Evolutionary conservation across 2,329 filamentous ascomycete genomes (phyloP), one percentile per base, ranked within the genome.

Genomic region (Chaetomium sp.): DNA sequence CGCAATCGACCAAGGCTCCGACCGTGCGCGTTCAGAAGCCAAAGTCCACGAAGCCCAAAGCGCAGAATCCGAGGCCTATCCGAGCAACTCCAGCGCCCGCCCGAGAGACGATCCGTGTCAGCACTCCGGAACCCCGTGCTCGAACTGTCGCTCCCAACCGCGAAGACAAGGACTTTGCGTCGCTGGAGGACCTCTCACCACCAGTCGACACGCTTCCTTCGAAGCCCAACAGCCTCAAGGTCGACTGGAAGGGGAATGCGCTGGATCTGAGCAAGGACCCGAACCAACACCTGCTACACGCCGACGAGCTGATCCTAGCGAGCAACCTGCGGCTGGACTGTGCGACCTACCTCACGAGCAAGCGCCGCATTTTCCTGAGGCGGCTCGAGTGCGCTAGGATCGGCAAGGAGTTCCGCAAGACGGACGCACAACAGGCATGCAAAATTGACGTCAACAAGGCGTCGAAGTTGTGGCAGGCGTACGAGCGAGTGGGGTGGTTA

Each of bases 401-500:
- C 42, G 85, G 85, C 74, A 95, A 96, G 77, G 90, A 93, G 73
- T 97, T 97, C 76, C 89, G 92, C 75, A 97, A 97, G 84, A 98
- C 94, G 1, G 92, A 97, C 75, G 92, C 93, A 5, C 94, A 98
- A 77, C 91, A 96, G 76, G 92, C 92, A n/a, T 96, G 92, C 84
- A 96, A 96, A 81, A 97, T 97, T 69, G 94, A 98, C 73, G 94
- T 98, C 75, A 97, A 97, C 82, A 98, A 97, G 81, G 92, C 93
- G 3, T 96, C 92, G 70, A 94, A 94, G 77, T 82, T 98, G 55
- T 97, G 92, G 91, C 88, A 88, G 45, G 92, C 92, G 6, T 98
- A 92, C 74, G 91, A 97, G 57, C 89, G 88, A 71, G 91, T 95
- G 45, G 90, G 90, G 70, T 96, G 93, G 92, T 87, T 97, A 68